These are phyloP conservation scores for Populus alba DNA, from an alignment of 345 rosid genomes.

Conservation along the genomic window DNA sequence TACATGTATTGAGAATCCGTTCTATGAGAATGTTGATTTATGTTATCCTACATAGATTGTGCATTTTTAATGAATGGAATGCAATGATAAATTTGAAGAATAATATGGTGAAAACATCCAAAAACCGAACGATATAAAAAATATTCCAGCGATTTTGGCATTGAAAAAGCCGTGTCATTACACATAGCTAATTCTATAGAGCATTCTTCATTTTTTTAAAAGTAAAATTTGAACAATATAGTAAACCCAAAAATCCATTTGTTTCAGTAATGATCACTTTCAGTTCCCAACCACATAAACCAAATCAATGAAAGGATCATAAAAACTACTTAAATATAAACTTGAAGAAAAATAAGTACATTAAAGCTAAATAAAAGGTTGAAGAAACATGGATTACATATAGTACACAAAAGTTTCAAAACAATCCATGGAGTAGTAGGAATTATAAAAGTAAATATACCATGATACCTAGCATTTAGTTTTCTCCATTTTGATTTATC, in stretches of 20 bases:
- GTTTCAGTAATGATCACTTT: not conserved
- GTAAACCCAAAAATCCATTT: not conserved
- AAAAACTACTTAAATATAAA: too few relatives aligned
- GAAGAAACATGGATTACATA: constrained; percentile 34
- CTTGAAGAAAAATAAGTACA: too few relatives aligned
- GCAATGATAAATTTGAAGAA: too few relatives aligned
- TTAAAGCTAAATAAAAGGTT: not conserved
- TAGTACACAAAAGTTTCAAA: constrained; percentile 43
- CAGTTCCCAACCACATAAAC: not conserved
- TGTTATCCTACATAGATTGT: too few relatives aligned
- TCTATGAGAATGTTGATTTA: too few relatives aligned
- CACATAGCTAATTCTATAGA: not conserved
- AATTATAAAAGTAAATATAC: constrained; percentile 46
- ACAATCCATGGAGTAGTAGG: constrained; percentile 49
- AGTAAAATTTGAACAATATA: not conserved
- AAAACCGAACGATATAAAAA: too few relatives aligned
- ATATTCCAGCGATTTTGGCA: too few relatives aligned
- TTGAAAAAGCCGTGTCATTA: too few relatives aligned
- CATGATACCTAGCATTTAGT: constrained; percentile 41
- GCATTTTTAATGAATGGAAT: too few relatives aligned
- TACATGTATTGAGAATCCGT: too few relatives aligned
- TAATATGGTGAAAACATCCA: too few relatives aligned
- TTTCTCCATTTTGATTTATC: constrained; percentile 64
- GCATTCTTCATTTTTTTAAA: not conserved
- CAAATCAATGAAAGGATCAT: not conserved